Evolutionary conservation across 129 eudicot genomes (phyloP).

Genomic region (Chrysanthemum makinoi): DNA sequence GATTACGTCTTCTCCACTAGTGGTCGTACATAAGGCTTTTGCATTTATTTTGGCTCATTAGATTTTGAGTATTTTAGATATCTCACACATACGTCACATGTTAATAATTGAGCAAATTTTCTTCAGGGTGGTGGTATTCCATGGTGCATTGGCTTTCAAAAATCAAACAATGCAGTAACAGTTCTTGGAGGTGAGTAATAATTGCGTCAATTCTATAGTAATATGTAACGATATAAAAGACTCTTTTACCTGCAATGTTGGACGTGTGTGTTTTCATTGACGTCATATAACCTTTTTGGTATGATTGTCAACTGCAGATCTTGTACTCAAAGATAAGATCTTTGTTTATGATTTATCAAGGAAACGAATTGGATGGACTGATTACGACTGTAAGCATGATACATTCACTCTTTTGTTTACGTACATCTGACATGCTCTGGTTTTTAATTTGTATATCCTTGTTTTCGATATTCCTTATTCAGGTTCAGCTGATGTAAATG

Average conservation of each 20-base stretch:
- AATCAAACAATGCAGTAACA: constrained; percentile 59
- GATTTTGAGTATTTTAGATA: too few species aligned
- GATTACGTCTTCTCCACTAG: too few species aligned
- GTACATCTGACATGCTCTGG: background rate
- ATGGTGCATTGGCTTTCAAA: constrained; percentile 96
- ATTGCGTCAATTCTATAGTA: background rate
- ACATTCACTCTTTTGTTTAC: background rate
- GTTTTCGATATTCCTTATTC: background rate
- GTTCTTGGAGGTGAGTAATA: constrained; percentile 83
- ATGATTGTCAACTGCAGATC: constrained; percentile 43
- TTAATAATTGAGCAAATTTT: constrained; percentile 16
- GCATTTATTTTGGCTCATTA: too few species aligned
- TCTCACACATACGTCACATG: too few species aligned
- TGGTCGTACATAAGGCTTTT: too few species aligned
- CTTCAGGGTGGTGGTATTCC: constrained; percentile 76
- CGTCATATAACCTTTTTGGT: background rate
- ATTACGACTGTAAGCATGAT: constrained; percentile 75
- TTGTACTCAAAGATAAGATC: constrained; percentile 85
- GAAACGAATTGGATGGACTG: constrained; percentile 84
- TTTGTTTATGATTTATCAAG: constrained; percentile 70
- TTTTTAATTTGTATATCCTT: too few species aligned
- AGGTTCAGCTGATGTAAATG: constrained; percentile 87
- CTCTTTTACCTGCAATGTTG: too few species aligned
- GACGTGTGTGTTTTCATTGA: too few species aligned
- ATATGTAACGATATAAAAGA: too few species aligned